A percentile compares a stretch with the other conserved stretches of the same genome.
phyloP scores from a whole-genome alignment of 1,139 yeast species.

The Yamadazyma sp. region DNA sequence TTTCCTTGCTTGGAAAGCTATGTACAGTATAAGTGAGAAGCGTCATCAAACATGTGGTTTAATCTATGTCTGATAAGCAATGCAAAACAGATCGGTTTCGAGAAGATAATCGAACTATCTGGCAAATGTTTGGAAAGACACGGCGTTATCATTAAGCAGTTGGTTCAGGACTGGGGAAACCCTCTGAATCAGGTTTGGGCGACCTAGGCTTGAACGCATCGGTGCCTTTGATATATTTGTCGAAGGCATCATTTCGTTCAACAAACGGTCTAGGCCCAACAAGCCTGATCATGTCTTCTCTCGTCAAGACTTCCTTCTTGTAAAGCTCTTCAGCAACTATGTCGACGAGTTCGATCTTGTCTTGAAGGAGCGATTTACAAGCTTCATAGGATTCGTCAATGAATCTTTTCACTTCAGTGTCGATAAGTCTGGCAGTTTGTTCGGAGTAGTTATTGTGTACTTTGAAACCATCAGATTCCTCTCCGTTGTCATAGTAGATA shows the following conservation, averaged over 20 bases:
- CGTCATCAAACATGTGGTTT: too few species aligned
- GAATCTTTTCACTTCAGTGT: conserved; percentile 62
- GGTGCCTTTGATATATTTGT: conserved; percentile 62
- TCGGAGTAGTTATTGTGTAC: conserved; percentile 72
- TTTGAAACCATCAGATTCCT: conserved; percentile 47
- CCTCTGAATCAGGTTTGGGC: conserved; percentile 4
- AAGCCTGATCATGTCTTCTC: conserved; percentile 77
- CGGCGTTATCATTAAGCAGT: neutral
- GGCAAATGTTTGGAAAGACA: neutral
- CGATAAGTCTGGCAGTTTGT: conserved; percentile 64
- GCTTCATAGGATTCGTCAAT: conserved; percentile 53
- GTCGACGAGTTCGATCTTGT: conserved; percentile 62
- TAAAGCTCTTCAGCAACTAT: conserved; percentile 68
- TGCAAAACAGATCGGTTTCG: too few species aligned
- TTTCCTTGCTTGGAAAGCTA: neutral
- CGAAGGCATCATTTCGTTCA: conserved; percentile 78
- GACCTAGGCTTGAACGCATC: conserved; percentile 36
- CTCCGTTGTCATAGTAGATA: conserved; percentile 49
- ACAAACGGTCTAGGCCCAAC: conserved; percentile 78
- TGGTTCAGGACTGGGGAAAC: conserved; percentile 3
- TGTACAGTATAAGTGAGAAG: neutral
- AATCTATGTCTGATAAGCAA: neutral
- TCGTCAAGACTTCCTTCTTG: conserved; percentile 69
- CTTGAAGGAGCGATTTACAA: conserved; percentile 56
- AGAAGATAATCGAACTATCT: neutral